Base-by-base conservation (phyloP, 2,329 filamentous ascomycete genomes). In the Fusarium nodosum region DNA sequence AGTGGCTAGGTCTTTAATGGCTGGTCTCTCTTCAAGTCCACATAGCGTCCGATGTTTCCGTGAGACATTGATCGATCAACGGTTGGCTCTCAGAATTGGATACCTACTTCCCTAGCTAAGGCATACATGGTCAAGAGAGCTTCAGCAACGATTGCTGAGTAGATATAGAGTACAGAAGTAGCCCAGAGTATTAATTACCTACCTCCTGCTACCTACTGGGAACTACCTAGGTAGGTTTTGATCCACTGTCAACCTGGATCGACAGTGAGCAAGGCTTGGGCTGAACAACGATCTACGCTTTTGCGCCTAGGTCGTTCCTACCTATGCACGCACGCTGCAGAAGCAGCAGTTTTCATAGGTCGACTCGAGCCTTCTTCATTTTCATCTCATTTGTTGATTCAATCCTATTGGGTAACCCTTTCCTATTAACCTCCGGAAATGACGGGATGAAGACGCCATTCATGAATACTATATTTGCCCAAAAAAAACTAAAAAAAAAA, bases 271-370 rank as follows among this genome's bases (percentile, higher is more conserved):
- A 18, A 42, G 41, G 24, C 18, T 44, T 5, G 16, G 24, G 16
- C 16, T 28, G 44, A 31, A 28, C 10, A 46, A 15, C 18, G 24
- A 20, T 22, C 33, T 34, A 18, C 3, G 31, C 31, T 34, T 18
- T 18, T 16, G 33, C 33, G 33, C 33, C 33, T 18, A 39, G 36
- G n/a, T 20, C n/a, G n/a, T 50, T 36, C 22, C 18, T 10, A 50
- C 22, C 18, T 10, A 50, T 22, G 33, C 24, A 39, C 18, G 34
- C 48, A 52, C 48, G 48, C 48, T 52, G 24, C 13, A 30, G 6
- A 26, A 52, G 34, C n/a, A 41, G 3, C 33, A 22, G 48, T 33
- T 52, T 28, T 39, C 24, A 52, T 52, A 52, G 48, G 48, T 26
- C n/a, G 15, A 20, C 1, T 34, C 11, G 15, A 34, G 12, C 20